A percentile compares a stretch with the other conserved stretches of the same genome.
These are phyloP conservation scores for Gastroboletus turbinatus DNA, from an alignment of 1,284 basidiomycete genomes.

Conservation along the genomic window DNA sequence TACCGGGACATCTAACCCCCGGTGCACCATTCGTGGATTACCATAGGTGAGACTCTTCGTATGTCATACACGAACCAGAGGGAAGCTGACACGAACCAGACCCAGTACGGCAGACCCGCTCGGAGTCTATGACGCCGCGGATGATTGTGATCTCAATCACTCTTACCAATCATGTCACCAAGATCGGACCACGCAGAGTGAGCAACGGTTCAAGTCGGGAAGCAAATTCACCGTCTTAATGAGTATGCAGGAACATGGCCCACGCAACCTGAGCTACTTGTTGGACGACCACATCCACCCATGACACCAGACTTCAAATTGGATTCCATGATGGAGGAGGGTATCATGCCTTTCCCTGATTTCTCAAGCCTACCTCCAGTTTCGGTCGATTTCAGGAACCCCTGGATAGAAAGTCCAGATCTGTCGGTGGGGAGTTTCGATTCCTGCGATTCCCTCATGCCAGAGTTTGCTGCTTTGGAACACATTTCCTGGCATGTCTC, in stretches of 20 bases:
- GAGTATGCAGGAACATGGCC: neutral
- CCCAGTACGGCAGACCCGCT: neutral
- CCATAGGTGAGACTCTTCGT: neutral
- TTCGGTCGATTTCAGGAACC: neutral
- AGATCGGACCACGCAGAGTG: slow-evolving; percentile 3
- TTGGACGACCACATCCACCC: neutral
- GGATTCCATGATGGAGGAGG: neutral
- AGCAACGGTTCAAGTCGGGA: neutral
- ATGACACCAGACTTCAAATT: neutral
- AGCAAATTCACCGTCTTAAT: neutral
- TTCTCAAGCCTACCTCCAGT: too few relatives aligned
- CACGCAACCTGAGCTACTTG: neutral
- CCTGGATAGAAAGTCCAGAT: neutral
- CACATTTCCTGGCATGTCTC: neutral
- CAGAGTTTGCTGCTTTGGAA: neutral
- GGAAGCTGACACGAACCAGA: slow-evolving; percentile 6
- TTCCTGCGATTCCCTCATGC: neutral
- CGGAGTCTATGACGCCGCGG: neutral
- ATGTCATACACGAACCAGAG: too few relatives aligned
- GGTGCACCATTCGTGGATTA: neutral
- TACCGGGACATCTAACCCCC: neutral
- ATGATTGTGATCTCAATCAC: neutral
- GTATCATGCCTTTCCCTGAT: neutral
- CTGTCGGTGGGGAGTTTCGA: neutral
- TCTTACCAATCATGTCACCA: neutral